Percentiles rank a stretch among this genome's conserved stretches.
Evolutionary conservation across 306 rosid genomes (phyloP).

Genomic region (Sechiopsis laciniata): DNA sequence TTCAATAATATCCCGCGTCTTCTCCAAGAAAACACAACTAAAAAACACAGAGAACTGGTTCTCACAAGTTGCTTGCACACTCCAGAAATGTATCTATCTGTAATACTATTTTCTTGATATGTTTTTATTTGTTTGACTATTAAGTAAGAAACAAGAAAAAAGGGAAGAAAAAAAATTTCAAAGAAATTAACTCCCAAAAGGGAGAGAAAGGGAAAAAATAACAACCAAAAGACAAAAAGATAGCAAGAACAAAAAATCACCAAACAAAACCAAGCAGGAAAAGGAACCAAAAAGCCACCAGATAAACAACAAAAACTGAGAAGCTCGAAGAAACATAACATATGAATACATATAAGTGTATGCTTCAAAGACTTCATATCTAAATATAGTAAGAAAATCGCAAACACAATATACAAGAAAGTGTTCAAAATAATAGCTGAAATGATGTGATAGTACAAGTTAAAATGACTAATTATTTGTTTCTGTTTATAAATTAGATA

Average conservation of each 20-base stretch:
- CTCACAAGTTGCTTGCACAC: constrained; percentile 1
- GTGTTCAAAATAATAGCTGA: not conserved
- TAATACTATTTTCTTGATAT: not conserved
- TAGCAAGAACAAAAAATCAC: not conserved
- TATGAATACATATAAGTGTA: not conserved
- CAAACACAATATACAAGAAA: not conserved
- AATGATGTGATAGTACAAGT: constrained; percentile 1
- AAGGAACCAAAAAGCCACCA: not conserved
- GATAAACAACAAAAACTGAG: not conserved
- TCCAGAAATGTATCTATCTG: not conserved
- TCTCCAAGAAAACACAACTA: constrained; percentile 6
- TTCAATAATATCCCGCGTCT: not conserved
- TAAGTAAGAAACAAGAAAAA: too few relatives aligned
- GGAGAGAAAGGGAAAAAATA: not conserved
- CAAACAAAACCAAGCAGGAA: not conserved
- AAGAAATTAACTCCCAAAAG: not conserved
- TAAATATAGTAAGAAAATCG: too few relatives aligned
- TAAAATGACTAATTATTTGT: not conserved
- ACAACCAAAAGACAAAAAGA: too few relatives aligned
- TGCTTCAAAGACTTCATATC: too few relatives aligned
- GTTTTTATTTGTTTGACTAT: too few relatives aligned
- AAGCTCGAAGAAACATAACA: not conserved
- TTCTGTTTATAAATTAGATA: not conserved
- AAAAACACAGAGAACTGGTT: constrained; percentile 7
- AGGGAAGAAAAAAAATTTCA: not conserved